These are phyloP conservation scores for Bidens hawaiensis DNA, from an alignment of 140 eudicot genomes.

Conservation along the genomic window DNA sequence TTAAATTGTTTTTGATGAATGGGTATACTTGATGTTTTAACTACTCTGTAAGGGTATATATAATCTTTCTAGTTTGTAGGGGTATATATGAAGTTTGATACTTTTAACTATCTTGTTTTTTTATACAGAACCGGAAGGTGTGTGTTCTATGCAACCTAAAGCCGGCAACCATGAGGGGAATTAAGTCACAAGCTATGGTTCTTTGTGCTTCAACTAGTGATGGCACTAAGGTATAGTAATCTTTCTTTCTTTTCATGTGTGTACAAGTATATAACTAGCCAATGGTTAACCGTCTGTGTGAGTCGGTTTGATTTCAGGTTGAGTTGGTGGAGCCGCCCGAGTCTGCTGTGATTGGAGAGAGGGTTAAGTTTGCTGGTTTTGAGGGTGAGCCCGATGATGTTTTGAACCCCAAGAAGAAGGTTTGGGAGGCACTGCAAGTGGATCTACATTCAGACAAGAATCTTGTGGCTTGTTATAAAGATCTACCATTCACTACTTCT, in stretches of 20 bases:
- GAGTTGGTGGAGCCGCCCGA: slow-evolving; percentile 90
- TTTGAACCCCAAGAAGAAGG: slow-evolving; percentile 87
- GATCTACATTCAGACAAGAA: slow-evolving; percentile 66
- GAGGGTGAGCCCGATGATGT: slow-evolving; percentile 76
- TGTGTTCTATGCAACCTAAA: slow-evolving; percentile 96
- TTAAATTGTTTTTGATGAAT: no score
- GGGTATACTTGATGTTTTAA: no score
- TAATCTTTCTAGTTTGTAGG: no score
- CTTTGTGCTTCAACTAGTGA: slow-evolving; percentile 79
- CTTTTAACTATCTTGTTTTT: background rate
- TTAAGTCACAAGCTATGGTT: slow-evolving; percentile 98
- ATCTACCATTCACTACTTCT: slow-evolving; percentile 77
- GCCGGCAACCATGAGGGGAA: slow-evolving; percentile 94
- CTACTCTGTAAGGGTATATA: no score
- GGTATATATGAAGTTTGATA: background rate
- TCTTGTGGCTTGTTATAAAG: slow-evolving; percentile 68
- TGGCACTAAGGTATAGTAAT: background rate
- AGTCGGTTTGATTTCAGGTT: slow-evolving; percentile 43
- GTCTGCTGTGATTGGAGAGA: slow-evolving; percentile 68
- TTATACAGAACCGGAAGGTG: slow-evolving; percentile 74
- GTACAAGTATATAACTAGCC: no score
- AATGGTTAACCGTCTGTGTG: background rate
- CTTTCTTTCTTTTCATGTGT: background rate
- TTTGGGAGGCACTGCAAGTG: slow-evolving; percentile 80
- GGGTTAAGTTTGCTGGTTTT: slow-evolving; percentile 59